These are phyloP conservation scores for Ophiostoma triangulosporum DNA, from an alignment of 2,329 filamentous ascomycete genomes.

Conservation along the genomic window DNA sequence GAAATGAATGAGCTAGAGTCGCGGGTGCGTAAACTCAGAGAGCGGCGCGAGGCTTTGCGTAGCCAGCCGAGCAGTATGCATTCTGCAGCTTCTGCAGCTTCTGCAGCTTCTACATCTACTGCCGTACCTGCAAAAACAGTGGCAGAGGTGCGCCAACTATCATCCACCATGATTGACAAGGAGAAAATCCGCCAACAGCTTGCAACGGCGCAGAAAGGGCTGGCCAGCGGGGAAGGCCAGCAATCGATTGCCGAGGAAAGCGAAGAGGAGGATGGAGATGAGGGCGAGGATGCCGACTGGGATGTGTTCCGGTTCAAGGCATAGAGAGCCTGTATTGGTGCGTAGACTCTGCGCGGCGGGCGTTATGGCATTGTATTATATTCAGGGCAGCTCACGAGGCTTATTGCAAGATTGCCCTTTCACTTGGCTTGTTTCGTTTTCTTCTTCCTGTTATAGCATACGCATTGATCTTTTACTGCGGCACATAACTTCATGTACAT, in stretches of 20 bases:
- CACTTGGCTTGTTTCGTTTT: background rate
- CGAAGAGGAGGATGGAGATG: conserved; percentile 34
- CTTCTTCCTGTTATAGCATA: background rate
- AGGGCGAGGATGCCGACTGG: conserved; percentile 41
- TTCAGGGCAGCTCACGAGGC: background rate
- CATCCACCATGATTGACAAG: conserved; percentile 6
- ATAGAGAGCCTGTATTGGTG: background rate
- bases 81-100: background rate
- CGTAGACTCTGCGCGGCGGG: background rate
- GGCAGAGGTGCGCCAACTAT: conserved; percentile 9
- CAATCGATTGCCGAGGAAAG: conserved; percentile 26
- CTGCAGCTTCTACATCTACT: background rate
- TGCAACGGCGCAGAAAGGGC: conserved; percentile 20
- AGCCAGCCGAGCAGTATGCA: background rate
- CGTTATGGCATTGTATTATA: background rate
- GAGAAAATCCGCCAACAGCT: conserved; percentile 8
- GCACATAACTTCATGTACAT: too few species aligned
- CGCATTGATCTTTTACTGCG: background rate
- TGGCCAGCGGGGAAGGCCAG: conserved; percentile 25
- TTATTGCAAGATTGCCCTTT: background rate
- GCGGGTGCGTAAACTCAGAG: conserved; percentile 53
- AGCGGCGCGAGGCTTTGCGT: conserved; percentile 55
- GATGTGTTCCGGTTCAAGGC: conserved; percentile 41
- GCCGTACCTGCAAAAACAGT: background rate
- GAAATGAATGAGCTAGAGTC: conserved; percentile 71